These are phyloP conservation scores for Exophiala spinifera DNA, from an alignment of 2,329 filamentous ascomycete genomes.

Conservation along the genomic window DNA sequence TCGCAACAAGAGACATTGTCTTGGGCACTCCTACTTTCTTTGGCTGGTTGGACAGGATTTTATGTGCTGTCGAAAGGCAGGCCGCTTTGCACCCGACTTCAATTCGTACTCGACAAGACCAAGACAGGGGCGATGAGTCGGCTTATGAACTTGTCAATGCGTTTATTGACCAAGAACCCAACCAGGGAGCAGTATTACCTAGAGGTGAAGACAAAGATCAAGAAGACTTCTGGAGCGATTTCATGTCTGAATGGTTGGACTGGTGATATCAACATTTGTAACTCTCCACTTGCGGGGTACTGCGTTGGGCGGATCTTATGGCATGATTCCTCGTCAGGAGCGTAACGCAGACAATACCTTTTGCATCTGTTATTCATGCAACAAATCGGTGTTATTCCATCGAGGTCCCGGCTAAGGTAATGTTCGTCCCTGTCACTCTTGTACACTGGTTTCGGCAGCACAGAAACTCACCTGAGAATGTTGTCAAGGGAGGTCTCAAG, in stretches of 20 bases:
- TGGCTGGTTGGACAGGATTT: constrained; percentile 16
- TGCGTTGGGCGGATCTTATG: too few relatives aligned
- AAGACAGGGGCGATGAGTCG: background rate
- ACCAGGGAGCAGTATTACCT: background rate
- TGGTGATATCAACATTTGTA: constrained; percentile 1
- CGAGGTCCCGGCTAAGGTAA: too few relatives aligned
- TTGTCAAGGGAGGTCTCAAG: too few relatives aligned
- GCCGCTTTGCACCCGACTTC: background rate
- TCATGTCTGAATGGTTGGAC: constrained; percentile 23
- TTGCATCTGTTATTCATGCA: too few relatives aligned
- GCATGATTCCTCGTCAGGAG: too few relatives aligned
- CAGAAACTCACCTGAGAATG: too few relatives aligned
- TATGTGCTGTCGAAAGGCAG: constrained; percentile 7
- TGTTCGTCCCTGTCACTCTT: too few relatives aligned
- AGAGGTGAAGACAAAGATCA: background rate
- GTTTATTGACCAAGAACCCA: constrained; percentile 6
- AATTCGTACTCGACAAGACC: background rate
- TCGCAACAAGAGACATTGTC: background rate
- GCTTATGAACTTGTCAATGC: constrained; percentile 22
- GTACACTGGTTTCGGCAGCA: too few relatives aligned
- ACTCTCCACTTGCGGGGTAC: too few relatives aligned
- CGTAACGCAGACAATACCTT: too few relatives aligned
- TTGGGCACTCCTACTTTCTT: constrained; percentile 4
- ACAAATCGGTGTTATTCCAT: too few relatives aligned
- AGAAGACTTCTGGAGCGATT: constrained; percentile 19